Evolutionary conservation across 73 alveolate genomes (phyloP).

Genomic region (Paramecium caudatum): DNA sequence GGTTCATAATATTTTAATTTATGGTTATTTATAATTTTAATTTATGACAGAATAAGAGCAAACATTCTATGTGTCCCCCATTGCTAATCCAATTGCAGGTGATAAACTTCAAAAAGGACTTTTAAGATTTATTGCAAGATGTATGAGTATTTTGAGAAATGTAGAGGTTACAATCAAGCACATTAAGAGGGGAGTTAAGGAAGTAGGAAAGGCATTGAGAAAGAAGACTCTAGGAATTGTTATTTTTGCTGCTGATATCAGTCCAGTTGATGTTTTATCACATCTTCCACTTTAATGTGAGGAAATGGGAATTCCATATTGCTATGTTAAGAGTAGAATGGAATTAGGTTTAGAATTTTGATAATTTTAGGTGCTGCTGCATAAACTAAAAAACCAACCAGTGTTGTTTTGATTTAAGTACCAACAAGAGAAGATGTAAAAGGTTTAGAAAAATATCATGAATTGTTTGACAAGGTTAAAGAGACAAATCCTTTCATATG

Average conservation of each 20-base stretch:
- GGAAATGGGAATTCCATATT: constrained; percentile 88
- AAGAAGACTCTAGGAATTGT: constrained; percentile 82
- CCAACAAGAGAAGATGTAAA: constrained; percentile 78
- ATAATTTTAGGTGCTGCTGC: constrained; percentile 77
- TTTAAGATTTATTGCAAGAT: constrained; percentile 85
- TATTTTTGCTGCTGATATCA: constrained; percentile 90
- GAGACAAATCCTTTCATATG: constrained; percentile 72
- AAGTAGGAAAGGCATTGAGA: constrained; percentile 88
- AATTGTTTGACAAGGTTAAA: constrained; percentile 73
- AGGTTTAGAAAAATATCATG: constrained; percentile 74
- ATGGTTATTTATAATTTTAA: constrained; percentile 55
- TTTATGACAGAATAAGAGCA: constrained; percentile 73
- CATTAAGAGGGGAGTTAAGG: constrained; percentile 94
- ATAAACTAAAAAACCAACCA: constrained; percentile 80
- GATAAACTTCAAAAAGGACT: constrained; percentile 85
- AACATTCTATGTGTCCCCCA: constrained; percentile 87
- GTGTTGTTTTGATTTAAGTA: constrained; percentile 77
- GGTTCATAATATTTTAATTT: constrained; percentile 50
- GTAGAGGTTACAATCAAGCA: constrained; percentile 75
- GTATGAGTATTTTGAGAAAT: constrained; percentile 35
- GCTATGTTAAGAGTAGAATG: constrained; percentile 92
- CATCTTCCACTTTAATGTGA: constrained; percentile 94
- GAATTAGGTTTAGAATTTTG: constrained; percentile 80
- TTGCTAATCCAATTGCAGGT: constrained; percentile 91
- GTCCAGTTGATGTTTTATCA: constrained; percentile 93